These are phyloP conservation scores for Chlorella sp. DNA, from an alignment of 139 green algal species.

Conservation along the genomic window DNA sequence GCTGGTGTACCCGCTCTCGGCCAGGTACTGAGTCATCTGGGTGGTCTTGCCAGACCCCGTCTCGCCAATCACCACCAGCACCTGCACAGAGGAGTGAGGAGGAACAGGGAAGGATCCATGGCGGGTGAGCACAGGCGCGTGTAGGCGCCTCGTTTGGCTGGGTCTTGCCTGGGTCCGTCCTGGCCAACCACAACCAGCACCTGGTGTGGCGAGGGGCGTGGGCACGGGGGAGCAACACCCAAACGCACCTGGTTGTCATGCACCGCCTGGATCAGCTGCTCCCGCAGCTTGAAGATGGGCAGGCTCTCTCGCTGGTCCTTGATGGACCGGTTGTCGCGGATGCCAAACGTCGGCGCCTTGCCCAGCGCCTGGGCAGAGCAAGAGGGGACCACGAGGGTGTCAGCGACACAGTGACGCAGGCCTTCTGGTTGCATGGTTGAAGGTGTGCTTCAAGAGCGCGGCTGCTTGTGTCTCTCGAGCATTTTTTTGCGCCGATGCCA, in stretches of 20 bases:
- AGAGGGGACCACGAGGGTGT: too few species aligned
- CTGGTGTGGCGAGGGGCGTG: not conserved
- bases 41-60: conserved; percentile 98
- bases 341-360: conserved; percentile 91
- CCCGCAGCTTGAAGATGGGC: conserved; percentile 94
- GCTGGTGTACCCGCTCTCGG: conserved; percentile 84
- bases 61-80: conserved; percentile 91
- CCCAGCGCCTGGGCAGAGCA: conserved; percentile 69
- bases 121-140: too few species aligned
- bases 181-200: too few species aligned
- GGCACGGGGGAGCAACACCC: not conserved
- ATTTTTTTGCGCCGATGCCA: not conserved
- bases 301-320: conserved; percentile 95
- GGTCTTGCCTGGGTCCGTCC: too few species aligned
- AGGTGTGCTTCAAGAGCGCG: too few species aligned
- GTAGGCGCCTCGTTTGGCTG: too few species aligned
- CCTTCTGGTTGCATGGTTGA: too few species aligned
- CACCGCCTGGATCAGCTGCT: conserved; percentile 87
- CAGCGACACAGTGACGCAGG: too few species aligned
- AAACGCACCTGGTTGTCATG: conserved; percentile 28
- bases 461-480: too few species aligned
- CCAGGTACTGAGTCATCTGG: conserved; percentile 98
- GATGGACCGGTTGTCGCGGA: conserved; percentile 87
- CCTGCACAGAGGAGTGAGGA: conserved; percentile 31
- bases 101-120: too few species aligned